Conservation (phyloP, 495 filamentous ascomycete species). For the Paragyromitra xinjiangensis region DNA sequence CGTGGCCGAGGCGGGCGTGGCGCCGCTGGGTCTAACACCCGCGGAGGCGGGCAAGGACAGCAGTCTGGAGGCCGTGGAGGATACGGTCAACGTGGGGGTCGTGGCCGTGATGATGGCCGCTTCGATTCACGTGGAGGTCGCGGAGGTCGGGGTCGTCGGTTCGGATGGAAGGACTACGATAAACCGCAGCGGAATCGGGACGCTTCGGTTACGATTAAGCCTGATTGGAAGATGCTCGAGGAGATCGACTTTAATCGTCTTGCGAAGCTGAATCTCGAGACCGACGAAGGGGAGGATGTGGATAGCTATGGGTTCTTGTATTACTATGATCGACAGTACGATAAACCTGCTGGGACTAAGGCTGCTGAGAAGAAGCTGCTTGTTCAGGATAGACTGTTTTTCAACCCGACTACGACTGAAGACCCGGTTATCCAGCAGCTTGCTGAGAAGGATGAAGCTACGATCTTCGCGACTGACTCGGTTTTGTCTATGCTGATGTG, state of each 20-base stretch:
- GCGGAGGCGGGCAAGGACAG: constrained; percentile 66
- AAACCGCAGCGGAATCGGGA: constrained; percentile 97
- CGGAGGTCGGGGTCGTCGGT: constrained; percentile 76
- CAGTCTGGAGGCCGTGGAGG: constrained; percentile 63
- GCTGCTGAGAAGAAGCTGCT: constrained; percentile 83
- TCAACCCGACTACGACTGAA: constrained; percentile 95
- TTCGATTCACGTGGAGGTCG: constrained; percentile 59
- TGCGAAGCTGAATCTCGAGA: constrained; percentile 91
- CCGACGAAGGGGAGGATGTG: constrained; percentile 91
- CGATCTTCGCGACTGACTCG: constrained; percentile 95
- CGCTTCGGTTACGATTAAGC: constrained; percentile 89
- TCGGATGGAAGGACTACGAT: constrained; percentile 99
- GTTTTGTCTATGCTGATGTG: constrained; percentile 99
- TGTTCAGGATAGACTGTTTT: constrained; percentile 88
- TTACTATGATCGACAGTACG: constrained; percentile 94
- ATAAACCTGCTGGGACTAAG: constrained; percentile 85
- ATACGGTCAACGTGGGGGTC: constrained; percentile 68
- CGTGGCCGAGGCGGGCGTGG: constrained; percentile 84
- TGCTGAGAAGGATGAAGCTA: constrained; percentile 94
- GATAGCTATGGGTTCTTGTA: constrained; percentile 96
- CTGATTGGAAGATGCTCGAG: constrained; percentile 94
- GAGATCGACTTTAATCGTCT: constrained; percentile 98
- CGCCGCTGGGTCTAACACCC: constrained; percentile 66
- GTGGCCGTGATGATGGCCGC: constrained; percentile 66
- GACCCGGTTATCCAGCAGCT: constrained; percentile 97